Base-by-base conservation (phyloP, 2,329 filamentous ascomycete species). In the Cytospora chrysosperma region DNA sequence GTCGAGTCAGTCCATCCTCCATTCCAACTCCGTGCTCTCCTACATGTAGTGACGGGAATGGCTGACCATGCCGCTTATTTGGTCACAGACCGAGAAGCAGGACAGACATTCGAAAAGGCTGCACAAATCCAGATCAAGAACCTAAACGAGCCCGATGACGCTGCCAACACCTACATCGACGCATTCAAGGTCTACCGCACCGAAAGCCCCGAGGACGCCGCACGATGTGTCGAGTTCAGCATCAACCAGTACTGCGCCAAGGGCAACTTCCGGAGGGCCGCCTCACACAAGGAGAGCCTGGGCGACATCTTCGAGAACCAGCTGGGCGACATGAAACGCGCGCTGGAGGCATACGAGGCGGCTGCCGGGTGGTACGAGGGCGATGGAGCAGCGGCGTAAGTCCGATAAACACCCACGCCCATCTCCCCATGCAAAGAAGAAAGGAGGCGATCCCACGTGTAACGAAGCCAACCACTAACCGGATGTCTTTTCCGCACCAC, bases 111-210 rank as follows among this genome's bases (percentile, higher is more conserved):
- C 69, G 92, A 97, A 75, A 85, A 88, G 75, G 92, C 92, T 15
- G 94, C 93, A n/a, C 77, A 84, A 51, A 88, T 98, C 65, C 92
- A 96, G 76, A 85, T 81, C 56, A 84, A 88, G 69, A 88, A 93
- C 71, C 85, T 98, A 57, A 96, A 93, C 74, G 93, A 98, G 73
- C 91, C 90, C 50, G 92, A 96, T 74, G 95, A 98, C 74, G 92
- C 93, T 55, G 93, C 94, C 68, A 96, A 96, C 77, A 89, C 90
- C 55, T 81, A 93, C 66, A 86, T 89, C 72, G 93, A 98, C 75
- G 95, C 95, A 59, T 98, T 93, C 85, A 97, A 98, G 81, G 90
- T 92, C 65, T 98, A 97, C 80, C 86, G 89, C 71, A 96, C 93
- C 78, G 88, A 90, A 59, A 88, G 91, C 71, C 93, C 93, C 24